These are phyloP conservation scores for Colletotrichum shisoi DNA, from an alignment of 2,329 filamentous ascomycete species.

Conservation along the genomic window DNA sequence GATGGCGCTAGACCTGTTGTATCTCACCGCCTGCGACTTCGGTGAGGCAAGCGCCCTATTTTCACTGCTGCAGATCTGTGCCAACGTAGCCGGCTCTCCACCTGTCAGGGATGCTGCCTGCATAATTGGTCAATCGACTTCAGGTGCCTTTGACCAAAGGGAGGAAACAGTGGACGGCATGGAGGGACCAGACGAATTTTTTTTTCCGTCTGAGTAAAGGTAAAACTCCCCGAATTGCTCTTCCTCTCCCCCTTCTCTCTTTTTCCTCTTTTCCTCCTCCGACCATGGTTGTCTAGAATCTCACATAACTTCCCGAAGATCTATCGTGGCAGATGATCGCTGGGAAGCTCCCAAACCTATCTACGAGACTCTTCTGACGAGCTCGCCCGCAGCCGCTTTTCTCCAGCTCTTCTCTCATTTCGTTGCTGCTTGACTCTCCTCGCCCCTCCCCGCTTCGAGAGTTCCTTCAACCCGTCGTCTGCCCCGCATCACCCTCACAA, in stretches of 20 bases:
- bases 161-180: constrained; percentile 15
- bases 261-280: constrained; percentile 36
- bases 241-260: constrained; percentile 28
- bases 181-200: constrained; percentile 35
- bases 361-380: constrained; percentile 39
- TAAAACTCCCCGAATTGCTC: constrained; percentile 37
- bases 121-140: constrained; percentile 36
- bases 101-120: constrained; percentile 30
- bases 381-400: constrained; percentile 35
- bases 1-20: constrained; percentile 12
- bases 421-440: constrained; percentile 20
- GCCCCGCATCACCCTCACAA: constrained; percentile 36
- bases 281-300: constrained; percentile 39
- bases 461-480: constrained; percentile 29
- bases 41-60: constrained; percentile 22
- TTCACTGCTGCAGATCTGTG: constrained; percentile 34
- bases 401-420: constrained; percentile 19
- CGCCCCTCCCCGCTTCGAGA: constrained; percentile 16
- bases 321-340: constrained; percentile 42
- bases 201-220: constrained; percentile 28
- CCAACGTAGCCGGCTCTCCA: constrained; percentile 24
- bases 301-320: constrained; percentile 40
- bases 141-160: background rate
- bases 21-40: constrained; percentile 26
- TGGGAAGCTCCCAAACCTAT: constrained; percentile 39